phyloP scores from a whole-genome alignment of 129 eudicot genomes.

The Glebionis coronaria region DNA sequence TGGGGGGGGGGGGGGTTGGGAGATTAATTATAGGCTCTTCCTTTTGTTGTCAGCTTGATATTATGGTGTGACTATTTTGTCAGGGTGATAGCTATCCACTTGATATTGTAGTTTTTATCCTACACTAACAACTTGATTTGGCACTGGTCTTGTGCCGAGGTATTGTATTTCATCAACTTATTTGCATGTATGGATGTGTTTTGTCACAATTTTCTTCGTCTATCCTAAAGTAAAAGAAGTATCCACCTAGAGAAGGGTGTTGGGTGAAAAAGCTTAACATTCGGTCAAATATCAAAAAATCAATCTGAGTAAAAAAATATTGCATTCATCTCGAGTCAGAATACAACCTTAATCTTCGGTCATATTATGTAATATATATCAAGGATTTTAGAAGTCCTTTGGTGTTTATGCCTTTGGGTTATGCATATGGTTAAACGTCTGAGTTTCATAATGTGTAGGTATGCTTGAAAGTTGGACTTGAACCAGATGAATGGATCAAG shows the following conservation, averaged over 20 bases:
- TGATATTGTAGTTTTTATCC: constrained; percentile 96
- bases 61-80: constrained; percentile 14
- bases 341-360: neutral
- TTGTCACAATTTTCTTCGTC: too few relatives aligned
- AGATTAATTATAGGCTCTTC: neutral
- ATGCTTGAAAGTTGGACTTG: too few relatives aligned
- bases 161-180: constrained; percentile 18
- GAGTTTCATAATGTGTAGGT: too few relatives aligned
- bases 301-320: neutral
- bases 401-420: constrained; percentile 12
- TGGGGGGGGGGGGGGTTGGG: neutral
- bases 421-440: too few relatives aligned
- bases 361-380: neutral
- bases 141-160: constrained; percentile 99
- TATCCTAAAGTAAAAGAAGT: neutral
- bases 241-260: neutral
- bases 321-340: neutral
- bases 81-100: constrained; percentile 97
- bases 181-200: neutral
- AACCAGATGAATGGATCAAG: too few relatives aligned
- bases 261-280: neutral
- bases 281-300: neutral
- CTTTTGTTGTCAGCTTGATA: neutral
- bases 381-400: neutral
- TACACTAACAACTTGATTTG: constrained; percentile 95